Base-by-base conservation (phyloP, 768 basidiomycete genomes). In the Leccinum rimulosum region DNA sequence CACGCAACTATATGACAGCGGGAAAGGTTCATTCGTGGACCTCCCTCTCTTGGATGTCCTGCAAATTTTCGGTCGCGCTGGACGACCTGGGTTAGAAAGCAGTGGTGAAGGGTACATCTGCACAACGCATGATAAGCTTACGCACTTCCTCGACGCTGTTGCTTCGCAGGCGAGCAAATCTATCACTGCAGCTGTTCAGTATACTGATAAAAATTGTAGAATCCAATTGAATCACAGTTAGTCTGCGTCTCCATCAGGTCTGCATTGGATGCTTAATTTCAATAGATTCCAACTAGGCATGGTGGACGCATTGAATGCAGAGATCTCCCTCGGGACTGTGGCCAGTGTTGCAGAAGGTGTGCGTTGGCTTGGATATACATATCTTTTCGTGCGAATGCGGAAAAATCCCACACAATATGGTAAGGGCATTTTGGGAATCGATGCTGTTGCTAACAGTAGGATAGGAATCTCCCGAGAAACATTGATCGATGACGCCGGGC, bases 71-170 rank as follows among this genome's bases (percentile, higher is more conserved):
- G 97, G 97, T 64, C 87, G 97, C 73, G 97, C 97, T 55, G 97
- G 93, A 38, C 83, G 91, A 38, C 91, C 91, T 1, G 91, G 88
- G 11, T 70, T 93, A 53, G 96, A 98, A 74, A 84, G 82, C 17
- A 95, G 95, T 62, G 97, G 97, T 68, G 94, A 95, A 70, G 96
- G 97, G 3, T 98, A 91, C 72, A 97, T 99, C 62, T 97, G 94
- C 61, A 98, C 97, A 0, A 89, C 93, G 0, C 85, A 89, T 27
- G 97, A 99, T 67, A 98, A 95, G 73, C 82, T 99, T 30, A 77
- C 84, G 2, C 94, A 98, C 71, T 97, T 97, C 66, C 82, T 97
- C 12, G 84, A 95, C 67, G 86, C 88, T 8, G 87, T 96, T 52
- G 88, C 88, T 49, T 89, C 94, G 9, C 93, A 94, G 79, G 93